Base-by-base conservation (phyloP, 1,284 basidiomycete species). In the Gomphus sp. region DNA sequence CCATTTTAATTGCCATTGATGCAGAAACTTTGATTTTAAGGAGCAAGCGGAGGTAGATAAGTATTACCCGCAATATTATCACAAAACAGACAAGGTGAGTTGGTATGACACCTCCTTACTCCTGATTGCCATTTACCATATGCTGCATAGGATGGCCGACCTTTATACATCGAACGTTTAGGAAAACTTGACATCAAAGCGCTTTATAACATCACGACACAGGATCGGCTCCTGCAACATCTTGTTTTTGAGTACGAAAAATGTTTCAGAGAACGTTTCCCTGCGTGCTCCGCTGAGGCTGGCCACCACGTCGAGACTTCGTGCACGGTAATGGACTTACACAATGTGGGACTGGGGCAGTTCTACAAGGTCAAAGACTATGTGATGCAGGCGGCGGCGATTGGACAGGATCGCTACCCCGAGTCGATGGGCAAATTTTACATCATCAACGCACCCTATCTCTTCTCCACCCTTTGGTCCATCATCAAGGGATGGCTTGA, bases 361-460 rank as follows among this genome's bases (percentile, higher is more conserved):
- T 99, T 98, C 72, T 94, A 89, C 76, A 85, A 84, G 70, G 95
- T 97, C 73, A 95, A 93, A 74, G 87, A 90, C 74, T 98, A 96
- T 76, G 89, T 99, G 50, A 81, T 80, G 64, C 74, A 85, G 43
- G 91, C 94, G 0, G 80, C 89, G 3, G 73, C 76, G 49, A 89
- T 98, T 72, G 91, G 92, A 7, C 95, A 98, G 76, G 84, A 96
- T 75, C 80, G 90, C 67, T 97, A 95, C 75, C 91, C 92, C 16
- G 91, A 94, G 73, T 88, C 84, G 63, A 96, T 98, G 94, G 94
- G 94, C 74, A 90, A 90, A 70, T 96, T 97, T 79, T 98, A 85
- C 78, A 94, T 98, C 79, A 89, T 94, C 79, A 93, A 94, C 69
- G 87, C 93, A 0, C 95, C 96, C 2, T 98, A 89, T 85, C 82